A percentile compares a stretch with the other conserved stretches of the same genome.
phyloP scores from a whole-genome alignment of 192 early-diverging fungal genomes.

The Piromyces finnis region DNA sequence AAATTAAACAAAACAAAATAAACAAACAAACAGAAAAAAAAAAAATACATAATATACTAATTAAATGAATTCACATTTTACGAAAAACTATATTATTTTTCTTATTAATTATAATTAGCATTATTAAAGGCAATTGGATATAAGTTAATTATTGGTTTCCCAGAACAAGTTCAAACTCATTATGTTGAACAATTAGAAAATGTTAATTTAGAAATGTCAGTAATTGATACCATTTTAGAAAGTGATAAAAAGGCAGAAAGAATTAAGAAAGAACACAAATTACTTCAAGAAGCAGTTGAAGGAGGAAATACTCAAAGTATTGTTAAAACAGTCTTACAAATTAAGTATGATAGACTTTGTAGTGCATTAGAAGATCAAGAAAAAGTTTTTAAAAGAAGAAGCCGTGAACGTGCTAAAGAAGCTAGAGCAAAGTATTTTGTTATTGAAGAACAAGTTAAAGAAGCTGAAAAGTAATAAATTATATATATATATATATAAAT shows the following conservation, averaged over 20 bases:
- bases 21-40: too few relatives aligned
- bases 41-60: too few relatives aligned
- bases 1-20: too few relatives aligned
- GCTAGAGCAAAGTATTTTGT: background rate
- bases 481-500: too few relatives aligned
- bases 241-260: slow-evolving; percentile 40
- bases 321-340: background rate
- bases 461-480: background rate
- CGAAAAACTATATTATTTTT: too few relatives aligned
- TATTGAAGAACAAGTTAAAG: background rate
- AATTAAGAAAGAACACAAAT: slow-evolving; percentile 18
- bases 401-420: background rate
- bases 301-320: background rate
- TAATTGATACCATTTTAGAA: slow-evolving; percentile 38
- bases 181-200: slow-evolving; percentile 69
- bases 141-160: slow-evolving; percentile 55
- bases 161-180: slow-evolving; percentile 56
- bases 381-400: background rate
- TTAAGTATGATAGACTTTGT: background rate
- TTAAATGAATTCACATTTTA: too few relatives aligned
- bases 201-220: slow-evolving; percentile 19
- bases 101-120: too few relatives aligned
- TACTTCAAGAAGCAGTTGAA: slow-evolving; percentile 25
- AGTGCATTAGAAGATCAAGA: background rate
- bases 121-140: slow-evolving; percentile 43